These are phyloP conservation scores for Penicillium brasilianum DNA, from an alignment of 2,329 filamentous ascomycete species.

Conservation along the genomic window DNA sequence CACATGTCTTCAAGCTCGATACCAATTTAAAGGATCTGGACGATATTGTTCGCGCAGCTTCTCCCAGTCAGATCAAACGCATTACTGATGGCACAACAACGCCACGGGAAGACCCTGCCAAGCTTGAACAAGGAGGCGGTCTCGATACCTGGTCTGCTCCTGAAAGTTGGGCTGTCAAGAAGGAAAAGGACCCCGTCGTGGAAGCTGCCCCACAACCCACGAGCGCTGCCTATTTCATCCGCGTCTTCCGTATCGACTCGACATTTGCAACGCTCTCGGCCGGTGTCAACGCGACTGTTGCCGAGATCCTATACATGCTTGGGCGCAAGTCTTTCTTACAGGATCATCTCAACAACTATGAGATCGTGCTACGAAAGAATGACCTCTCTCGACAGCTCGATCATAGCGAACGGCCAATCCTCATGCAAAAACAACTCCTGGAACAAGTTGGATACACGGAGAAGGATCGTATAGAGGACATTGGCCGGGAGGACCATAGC, in stretches of 20 bases:
- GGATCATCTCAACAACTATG: slow-evolving; percentile 89
- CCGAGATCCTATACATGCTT: slow-evolving; percentile 85
- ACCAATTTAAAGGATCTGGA: slow-evolving; percentile 90
- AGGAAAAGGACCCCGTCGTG: slow-evolving; percentile 47
- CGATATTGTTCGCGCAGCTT: slow-evolving; percentile 77
- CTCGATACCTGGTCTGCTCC: slow-evolving; percentile 76
- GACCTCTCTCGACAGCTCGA: slow-evolving; percentile 82
- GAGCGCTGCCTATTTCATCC: slow-evolving; percentile 78
- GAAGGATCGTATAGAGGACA: slow-evolving; percentile 84
- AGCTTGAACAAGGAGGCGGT: slow-evolving; percentile 54
- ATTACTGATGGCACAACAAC: slow-evolving; percentile 39
- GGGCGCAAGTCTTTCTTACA: slow-evolving; percentile 93
- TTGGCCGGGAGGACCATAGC: slow-evolving; percentile 95
- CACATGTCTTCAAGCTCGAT: slow-evolving; percentile 74
- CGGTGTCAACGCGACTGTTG: slow-evolving; percentile 79
- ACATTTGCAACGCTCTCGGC: slow-evolving; percentile 93
- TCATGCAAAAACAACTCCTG: slow-evolving; percentile 88
- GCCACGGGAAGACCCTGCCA: slow-evolving; percentile 36
- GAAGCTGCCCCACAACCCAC: slow-evolving; percentile 14
- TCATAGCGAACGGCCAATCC: slow-evolving; percentile 77
- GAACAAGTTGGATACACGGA: slow-evolving; percentile 91
- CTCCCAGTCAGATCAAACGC: slow-evolving; percentile 65
- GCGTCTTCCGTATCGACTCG: slow-evolving; percentile 90
- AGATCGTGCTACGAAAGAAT: slow-evolving; percentile 93
- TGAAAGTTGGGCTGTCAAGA: slow-evolving; percentile 93